Conservation (phyloP, 176 grass and related monocot genomes). For the Avena atlantica region DNA sequence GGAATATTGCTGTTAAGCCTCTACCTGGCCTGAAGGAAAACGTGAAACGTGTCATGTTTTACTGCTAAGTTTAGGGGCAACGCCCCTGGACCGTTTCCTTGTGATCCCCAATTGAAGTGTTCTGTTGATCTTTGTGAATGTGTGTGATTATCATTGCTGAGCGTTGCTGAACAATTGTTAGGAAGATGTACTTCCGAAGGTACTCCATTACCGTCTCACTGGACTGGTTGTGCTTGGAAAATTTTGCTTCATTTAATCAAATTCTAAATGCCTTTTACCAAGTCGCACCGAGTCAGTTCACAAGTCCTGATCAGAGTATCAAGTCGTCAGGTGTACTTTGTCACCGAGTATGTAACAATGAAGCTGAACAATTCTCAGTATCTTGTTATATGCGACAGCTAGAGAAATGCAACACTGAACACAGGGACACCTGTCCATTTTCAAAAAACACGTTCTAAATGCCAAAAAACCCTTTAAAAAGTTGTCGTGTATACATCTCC, state of each 20-base stretch:
- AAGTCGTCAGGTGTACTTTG: background rate
- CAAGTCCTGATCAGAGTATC: background rate
- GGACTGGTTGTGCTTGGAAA: background rate
- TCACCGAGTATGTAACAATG: background rate
- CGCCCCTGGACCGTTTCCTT: background rate
- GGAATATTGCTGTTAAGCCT: slow-evolving; percentile 60
- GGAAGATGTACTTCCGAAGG: background rate
- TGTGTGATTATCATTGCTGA: background rate
- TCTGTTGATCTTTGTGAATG: background rate
- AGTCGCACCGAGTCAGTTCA: background rate
- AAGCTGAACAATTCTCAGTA: background rate
- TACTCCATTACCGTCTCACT: background rate
- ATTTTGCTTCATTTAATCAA: background rate
- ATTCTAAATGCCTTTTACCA: background rate
- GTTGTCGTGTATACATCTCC: too few relatives aligned
- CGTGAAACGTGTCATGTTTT: slow-evolving; percentile 73
- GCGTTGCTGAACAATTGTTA: background rate
- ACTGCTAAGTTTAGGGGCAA: slow-evolving; percentile 50
- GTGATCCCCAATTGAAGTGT: background rate
- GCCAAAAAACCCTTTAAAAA: too few relatives aligned
- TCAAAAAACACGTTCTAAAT: too few relatives aligned
- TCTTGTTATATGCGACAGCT: background rate
- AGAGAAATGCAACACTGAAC: too few relatives aligned
- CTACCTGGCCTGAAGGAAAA: slow-evolving; percentile 71
- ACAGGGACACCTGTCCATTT: too few relatives aligned